Conservation (phyloP, 371 early-diverging fungal genomes). For the Actinomucor elegans region DNA sequence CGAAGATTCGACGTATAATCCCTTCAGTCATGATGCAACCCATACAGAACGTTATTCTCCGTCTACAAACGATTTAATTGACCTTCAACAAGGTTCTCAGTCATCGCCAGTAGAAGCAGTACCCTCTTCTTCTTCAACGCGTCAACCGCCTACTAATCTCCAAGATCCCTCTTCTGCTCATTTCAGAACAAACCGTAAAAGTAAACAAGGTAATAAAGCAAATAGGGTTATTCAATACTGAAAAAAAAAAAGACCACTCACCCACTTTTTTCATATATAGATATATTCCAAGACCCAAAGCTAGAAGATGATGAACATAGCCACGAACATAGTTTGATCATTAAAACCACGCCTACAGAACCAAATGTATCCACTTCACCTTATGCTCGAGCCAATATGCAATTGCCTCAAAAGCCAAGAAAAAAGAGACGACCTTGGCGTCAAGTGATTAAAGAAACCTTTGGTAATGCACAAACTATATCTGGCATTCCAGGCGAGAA, state of each 20-base stretch:
- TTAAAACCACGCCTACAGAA: too few species aligned
- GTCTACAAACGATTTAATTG: conserved; percentile 19
- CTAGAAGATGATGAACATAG: conserved; percentile 8
- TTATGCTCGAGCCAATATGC: conserved; percentile 27
- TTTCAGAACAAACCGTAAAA: neutral
- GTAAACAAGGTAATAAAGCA: conserved; percentile 1
- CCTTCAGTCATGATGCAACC: conserved; percentile 2
- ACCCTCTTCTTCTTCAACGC: conserved; percentile 1
- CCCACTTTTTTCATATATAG: neutral
- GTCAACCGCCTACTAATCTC: neutral
- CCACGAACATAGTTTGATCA: too few species aligned
- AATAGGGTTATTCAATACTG: too few species aligned
- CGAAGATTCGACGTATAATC: too few species aligned
- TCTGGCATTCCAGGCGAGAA: conserved; percentile 39
- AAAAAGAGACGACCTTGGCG: conserved; percentile 1
- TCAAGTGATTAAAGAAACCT: conserved; percentile 9
- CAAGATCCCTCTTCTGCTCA: conserved; percentile 1
- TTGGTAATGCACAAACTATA: conserved; percentile 11
- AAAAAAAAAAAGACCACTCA: too few species aligned
- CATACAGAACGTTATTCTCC: conserved; percentile 12
- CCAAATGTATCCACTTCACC: conserved; percentile 15
- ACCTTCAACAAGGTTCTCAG: conserved; percentile 17
- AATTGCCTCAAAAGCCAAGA: conserved; percentile 8
- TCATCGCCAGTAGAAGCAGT: neutral
- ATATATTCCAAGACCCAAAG: conserved; percentile 15